phyloP scores from a whole-genome alignment of 257 asterid species.

The Solanum etuberosum region DNA sequence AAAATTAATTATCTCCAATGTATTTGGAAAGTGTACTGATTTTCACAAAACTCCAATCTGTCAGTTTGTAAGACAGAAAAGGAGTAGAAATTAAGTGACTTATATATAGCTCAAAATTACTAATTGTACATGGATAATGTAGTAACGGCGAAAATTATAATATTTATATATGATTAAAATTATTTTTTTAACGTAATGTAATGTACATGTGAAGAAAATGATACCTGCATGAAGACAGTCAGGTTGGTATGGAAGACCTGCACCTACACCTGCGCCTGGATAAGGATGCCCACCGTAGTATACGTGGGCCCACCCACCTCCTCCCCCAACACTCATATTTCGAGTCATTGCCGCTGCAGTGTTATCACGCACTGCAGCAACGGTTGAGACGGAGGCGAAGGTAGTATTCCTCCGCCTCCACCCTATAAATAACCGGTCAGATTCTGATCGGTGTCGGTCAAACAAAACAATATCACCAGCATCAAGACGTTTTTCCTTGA shows the following conservation, averaged over 20 bases:
- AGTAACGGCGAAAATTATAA: neutral
- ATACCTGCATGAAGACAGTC: constrained; percentile 59
- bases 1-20: neutral
- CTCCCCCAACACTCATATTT: neutral
- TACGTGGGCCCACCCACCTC: constrained; percentile 29
- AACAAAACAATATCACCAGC: constrained; percentile 79
- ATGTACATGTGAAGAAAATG: neutral
- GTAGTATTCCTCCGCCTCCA: constrained; percentile 48
- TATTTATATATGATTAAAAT: too few relatives aligned
- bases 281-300: constrained; percentile 31
- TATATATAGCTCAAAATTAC: neutral
- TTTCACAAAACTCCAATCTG: neutral
- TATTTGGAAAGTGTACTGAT: neutral
- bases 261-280: constrained; percentile 13
- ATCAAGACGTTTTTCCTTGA: constrained; percentile 73
- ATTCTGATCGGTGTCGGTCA: constrained; percentile 45
- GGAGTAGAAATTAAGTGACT: neutral
- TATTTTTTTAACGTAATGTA: neutral
- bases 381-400: neutral
- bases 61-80: neutral
- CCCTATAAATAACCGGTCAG: constrained; percentile 56
- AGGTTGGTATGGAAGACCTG: constrained; percentile 38
- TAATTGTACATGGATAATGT: too few relatives aligned
- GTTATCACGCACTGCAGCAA: neutral
- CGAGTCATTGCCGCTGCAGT: neutral